Evolutionary conservation across 768 basidiomycete species (phyloP), one percentile per base, ranked within the genome.

Genomic region (Lactarius sp.): DNA sequence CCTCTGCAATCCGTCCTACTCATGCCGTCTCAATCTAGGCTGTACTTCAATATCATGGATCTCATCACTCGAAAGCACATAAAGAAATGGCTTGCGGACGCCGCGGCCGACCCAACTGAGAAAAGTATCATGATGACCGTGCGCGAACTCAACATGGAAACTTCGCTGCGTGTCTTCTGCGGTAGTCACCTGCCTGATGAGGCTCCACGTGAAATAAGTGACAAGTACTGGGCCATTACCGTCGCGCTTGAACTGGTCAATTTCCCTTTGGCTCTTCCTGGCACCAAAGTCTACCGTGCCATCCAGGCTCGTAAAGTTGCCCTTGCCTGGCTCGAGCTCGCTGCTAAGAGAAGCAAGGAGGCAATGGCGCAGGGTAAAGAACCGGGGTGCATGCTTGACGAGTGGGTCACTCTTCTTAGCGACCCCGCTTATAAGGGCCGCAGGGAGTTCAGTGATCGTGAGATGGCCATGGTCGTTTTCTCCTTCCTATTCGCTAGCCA

Each of bases 381-480:
- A 68, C 87, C 93, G 9, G 81, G 85, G 65, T 99, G 97, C 77
- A 84, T 98, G 80, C 76, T 98, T 61, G 97, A 99, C 71, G 85
- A 88, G 65, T 99, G 97, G 97, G 84, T 95, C 49, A 78, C 81
- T 67, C 81, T 85, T 54, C 80, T 97, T 71, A 76, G 80, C 44
- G 85, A 86, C 31, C 87, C 82, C 16, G 71, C 73, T 75, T 72
- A 78, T 71, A 95, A 94, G 74, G 87, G 89, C 67, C 85, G 86
- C 67, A 83, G 79, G 65, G 92, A 98, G 65, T 98, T 94, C 77
- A 90, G 86, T 68, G 90, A 98, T 74, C 81, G 83, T 69, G 96
- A 99, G 76, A 98, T 98, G 85, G 94, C 92, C 34, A 91, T 97
- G 87, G 95, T 97, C 71, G 76, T 99, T 46, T 87, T 99, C 72